Conservation (phyloP, 305 asterid genomes). For the Fraxinus platypoda region DNA sequence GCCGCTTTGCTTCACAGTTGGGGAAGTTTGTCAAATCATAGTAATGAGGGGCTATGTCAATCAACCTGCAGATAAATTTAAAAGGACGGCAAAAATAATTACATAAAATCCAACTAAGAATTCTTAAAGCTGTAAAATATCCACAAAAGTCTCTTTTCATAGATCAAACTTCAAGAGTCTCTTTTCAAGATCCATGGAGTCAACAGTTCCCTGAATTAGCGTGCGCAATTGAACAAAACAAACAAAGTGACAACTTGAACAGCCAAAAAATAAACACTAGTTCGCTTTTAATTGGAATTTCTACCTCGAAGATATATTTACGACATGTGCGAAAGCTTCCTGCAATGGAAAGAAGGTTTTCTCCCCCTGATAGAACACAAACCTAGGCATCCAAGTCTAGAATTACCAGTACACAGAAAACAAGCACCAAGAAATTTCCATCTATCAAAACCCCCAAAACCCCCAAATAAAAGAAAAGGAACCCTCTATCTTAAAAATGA, state of each 20-base stretch:
- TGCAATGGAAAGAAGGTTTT: neutral
- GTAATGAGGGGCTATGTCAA: conserved; percentile 91
- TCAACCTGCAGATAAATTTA: conserved; percentile 55
- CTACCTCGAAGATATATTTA: neutral
- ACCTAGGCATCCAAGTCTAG: neutral
- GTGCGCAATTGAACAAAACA: neutral
- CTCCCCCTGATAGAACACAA: neutral
- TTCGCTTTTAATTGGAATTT: neutral
- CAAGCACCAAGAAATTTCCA: neutral
- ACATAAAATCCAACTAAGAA: neutral
- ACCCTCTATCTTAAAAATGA: neutral
- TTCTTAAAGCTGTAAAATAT: neutral
- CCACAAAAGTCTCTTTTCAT: neutral
- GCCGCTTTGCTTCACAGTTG: conserved; percentile 86
- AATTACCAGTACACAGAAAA: neutral
- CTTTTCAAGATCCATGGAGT: neutral
- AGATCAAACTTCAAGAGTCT: neutral
- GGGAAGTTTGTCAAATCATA: conserved; percentile 86
- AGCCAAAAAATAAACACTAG: neutral
- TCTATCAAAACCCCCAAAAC: neutral
- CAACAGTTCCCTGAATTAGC: neutral
- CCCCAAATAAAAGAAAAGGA: neutral
- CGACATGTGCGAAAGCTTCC: neutral
- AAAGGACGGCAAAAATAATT: neutral
- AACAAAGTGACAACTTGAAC: neutral